Evolutionary conservation across 1,284 basidiomycete species (phyloP).

Genomic region (Pseudozyma flocculosa): DNA sequence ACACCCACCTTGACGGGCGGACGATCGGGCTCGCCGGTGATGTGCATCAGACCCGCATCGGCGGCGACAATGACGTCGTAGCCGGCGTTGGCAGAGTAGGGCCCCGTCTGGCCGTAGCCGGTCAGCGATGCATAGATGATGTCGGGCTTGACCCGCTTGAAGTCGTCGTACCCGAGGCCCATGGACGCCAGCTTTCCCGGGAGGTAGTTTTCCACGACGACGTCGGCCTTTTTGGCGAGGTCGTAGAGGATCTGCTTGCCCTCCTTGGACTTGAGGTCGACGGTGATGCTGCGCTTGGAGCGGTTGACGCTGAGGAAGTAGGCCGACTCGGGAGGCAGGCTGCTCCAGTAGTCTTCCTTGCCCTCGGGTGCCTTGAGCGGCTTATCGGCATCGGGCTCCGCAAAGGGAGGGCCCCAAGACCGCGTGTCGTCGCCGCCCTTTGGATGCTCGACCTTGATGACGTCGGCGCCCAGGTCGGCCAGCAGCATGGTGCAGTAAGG

Average conservation of each 20-base stretch:
- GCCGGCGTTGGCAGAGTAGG: conserved; percentile 71
- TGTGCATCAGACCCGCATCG: conserved; percentile 53
- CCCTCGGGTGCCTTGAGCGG: conserved; percentile 60
- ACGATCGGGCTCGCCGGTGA: conserved; percentile 82
- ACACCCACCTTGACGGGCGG: conserved; percentile 76
- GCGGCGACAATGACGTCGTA: conserved; percentile 54
- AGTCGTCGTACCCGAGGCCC: conserved; percentile 83
- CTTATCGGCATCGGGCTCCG: conserved; percentile 8
- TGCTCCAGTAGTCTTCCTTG: conserved; percentile 63
- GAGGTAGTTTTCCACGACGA: conserved; percentile 64
- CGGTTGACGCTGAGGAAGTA: conserved; percentile 89
- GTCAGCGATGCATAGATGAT: conserved; percentile 89
- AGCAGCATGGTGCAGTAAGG: conserved; percentile 78
- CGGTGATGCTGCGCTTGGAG: conserved; percentile 79
- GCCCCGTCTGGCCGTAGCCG: conserved; percentile 91
- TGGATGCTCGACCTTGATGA: conserved; percentile 67
- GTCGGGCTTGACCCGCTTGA: conserved; percentile 73
- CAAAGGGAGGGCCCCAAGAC: conserved; percentile 52
- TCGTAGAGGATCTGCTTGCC: conserved; percentile 77
- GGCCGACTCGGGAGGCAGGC: conserved; percentile 80
- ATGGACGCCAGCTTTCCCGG: conserved; percentile 75
- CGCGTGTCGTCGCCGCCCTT: conserved; percentile 86
- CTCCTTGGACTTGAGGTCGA: conserved; percentile 78
- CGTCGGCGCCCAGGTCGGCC: conserved; percentile 82
- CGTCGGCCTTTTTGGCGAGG: conserved; percentile 74